Conservation (phyloP, 2,329 filamentous ascomycete genomes). For the Byssochlamys sp. region DNA sequence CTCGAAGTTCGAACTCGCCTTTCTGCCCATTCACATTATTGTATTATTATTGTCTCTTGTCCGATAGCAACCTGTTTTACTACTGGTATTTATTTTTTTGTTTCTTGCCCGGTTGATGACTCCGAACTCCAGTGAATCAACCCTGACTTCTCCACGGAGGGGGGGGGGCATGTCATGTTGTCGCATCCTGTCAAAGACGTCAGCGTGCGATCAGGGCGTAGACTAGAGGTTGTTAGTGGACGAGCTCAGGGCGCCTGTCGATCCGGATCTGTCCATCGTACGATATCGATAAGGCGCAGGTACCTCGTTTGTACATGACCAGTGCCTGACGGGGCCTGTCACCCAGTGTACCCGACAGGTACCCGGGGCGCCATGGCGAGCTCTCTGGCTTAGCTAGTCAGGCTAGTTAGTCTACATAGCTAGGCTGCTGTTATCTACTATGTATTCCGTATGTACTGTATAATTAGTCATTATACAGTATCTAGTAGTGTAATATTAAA, state of each 20-base stretch:
- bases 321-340: not conserved
- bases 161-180: not conserved
- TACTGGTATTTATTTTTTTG: too few relatives aligned
- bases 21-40: too few relatives aligned
- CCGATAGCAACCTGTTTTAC: too few relatives aligned
- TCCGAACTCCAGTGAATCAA: too few relatives aligned
- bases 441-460: too few relatives aligned
- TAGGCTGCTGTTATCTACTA: too few relatives aligned
- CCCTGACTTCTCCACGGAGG: not conserved
- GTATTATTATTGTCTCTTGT: too few relatives aligned
- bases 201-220: conserved; percentile 2
- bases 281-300: conserved; percentile 1
- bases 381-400: not conserved
- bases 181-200: conserved; percentile 1
- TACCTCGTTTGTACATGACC: not conserved
- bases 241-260: not conserved
- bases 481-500: too few relatives aligned
- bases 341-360: conserved; percentile 1
- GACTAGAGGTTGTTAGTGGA: not conserved
- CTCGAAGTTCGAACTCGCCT: too few relatives aligned
- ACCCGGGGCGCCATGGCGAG: not conserved
- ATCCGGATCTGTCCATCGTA: conserved; percentile 1
- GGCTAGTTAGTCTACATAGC: too few relatives aligned
- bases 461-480: too few relatives aligned
- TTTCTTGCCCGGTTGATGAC: too few relatives aligned